phyloP scores from a whole-genome alignment of 192 early-diverging fungal genomes.

The Coemansia sp. region DNA sequence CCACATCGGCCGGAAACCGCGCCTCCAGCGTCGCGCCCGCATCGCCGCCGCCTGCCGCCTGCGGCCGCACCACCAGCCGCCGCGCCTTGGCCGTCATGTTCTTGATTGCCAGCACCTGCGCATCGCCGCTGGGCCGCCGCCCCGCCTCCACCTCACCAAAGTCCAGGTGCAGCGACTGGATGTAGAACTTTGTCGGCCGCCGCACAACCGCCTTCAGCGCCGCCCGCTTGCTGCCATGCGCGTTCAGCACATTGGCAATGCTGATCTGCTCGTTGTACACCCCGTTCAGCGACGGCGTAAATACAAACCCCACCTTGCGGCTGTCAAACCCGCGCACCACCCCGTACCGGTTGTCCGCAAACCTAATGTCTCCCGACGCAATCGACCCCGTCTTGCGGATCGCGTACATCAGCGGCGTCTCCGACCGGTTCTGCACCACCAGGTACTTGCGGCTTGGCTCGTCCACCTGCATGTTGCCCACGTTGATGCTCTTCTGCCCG shows the following conservation, averaged over 20 bases:
- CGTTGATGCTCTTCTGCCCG: constrained; percentile 96
- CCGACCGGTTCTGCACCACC: constrained; percentile 87
- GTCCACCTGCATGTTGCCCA: constrained; percentile 86
- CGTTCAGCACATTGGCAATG: constrained; percentile 88
- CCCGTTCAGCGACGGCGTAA: constrained; percentile 87
- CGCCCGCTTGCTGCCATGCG: constrained; percentile 69
- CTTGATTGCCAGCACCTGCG: constrained; percentile 66
- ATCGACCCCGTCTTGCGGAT: constrained; percentile 95
- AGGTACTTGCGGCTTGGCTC: constrained; percentile 74
- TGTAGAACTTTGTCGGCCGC: constrained; percentile 81
- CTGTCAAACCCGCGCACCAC: constrained; percentile 87
- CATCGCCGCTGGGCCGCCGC: constrained; percentile 50
- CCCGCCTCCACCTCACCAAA: constrained; percentile 58
- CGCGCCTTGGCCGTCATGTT: constrained; percentile 81
- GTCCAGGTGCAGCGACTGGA: constrained; percentile 65
- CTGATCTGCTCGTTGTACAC: constrained; percentile 77
- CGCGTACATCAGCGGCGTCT: constrained; percentile 83
- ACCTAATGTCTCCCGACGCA: constrained; percentile 80
- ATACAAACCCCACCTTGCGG: constrained; percentile 88
- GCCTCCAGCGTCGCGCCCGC: constrained; percentile 13
- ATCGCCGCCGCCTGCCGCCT: neutral
- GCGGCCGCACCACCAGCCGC: constrained; percentile 54
- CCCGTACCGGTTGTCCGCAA: constrained; percentile 74
- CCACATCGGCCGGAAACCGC: constrained; percentile 25
- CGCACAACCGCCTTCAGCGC: constrained; percentile 87